A percentile compares a stretch with the other conserved stretches of the same genome.
phyloP scores from a whole-genome alignment of 345 rosid genomes.

The Eucalyptus cladocalyx region DNA sequence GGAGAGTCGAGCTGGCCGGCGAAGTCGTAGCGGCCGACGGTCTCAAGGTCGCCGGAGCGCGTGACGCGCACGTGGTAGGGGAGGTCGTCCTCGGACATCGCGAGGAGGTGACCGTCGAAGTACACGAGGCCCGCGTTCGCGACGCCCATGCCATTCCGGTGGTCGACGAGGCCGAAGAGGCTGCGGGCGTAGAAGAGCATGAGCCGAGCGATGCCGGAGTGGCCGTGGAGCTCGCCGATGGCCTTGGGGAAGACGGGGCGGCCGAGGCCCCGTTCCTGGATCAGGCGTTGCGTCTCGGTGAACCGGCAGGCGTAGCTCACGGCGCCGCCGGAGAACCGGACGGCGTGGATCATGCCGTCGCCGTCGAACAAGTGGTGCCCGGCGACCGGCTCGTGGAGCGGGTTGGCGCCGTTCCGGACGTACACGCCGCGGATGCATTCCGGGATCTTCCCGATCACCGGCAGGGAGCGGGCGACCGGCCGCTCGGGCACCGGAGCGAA shows the following conservation, averaged over 20 bases:
- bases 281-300: constrained; percentile 27
- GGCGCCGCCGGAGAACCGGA: constrained; percentile 33
- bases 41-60: constrained; percentile 56
- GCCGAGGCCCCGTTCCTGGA: constrained; percentile 38
- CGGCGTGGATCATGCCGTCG: constrained; percentile 95
- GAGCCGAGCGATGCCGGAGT: constrained; percentile 63
- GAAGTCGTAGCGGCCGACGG: constrained; percentile 62
- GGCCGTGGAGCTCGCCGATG: constrained; percentile 86
- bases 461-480: constrained; percentile 33
- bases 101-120: constrained; percentile 60
- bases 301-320: constrained; percentile 80
- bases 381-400: constrained; percentile 68
- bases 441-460: constrained; percentile 57
- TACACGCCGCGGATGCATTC: constrained; percentile 80
- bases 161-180: constrained; percentile 54
- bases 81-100: constrained; percentile 88
- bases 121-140: constrained; percentile 90
- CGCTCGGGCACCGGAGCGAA: constrained; percentile 85
- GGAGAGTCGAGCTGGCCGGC: constrained; percentile 44
- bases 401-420: constrained; percentile 92
- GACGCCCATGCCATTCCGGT: constrained; percentile 59
- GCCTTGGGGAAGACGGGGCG: constrained; percentile 82
- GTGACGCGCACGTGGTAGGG: constrained; percentile 76
- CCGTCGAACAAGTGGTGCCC: constrained; percentile 97
- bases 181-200: constrained; percentile 68